Evolutionary conservation across 2,329 filamentous ascomycete species (phyloP).

Genomic region (Aspergillus ochraceus): DNA sequence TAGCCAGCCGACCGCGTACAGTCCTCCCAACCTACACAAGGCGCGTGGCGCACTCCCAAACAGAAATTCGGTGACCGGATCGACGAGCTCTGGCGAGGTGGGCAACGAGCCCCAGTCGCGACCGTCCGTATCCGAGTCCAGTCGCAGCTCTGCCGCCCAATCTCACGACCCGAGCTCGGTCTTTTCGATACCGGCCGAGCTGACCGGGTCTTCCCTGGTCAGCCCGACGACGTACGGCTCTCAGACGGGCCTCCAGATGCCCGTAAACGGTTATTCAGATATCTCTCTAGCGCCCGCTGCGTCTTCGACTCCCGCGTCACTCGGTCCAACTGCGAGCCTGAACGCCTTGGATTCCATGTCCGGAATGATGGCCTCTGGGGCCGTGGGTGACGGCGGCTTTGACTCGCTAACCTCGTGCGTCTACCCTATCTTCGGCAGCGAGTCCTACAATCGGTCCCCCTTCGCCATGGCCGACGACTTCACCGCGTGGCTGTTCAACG

Average conservation of each 20-base stretch:
- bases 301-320: slow-evolving; percentile 25
- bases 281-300: slow-evolving; percentile 20
- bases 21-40: slow-evolving; percentile 23
- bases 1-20: slow-evolving; percentile 28
- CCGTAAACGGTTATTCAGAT: slow-evolving; percentile 21
- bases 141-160: slow-evolving; percentile 13
- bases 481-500: slow-evolving; percentile 80
- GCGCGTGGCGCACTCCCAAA: slow-evolving; percentile 17
- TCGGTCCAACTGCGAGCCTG: slow-evolving; percentile 27
- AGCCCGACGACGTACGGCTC: slow-evolving; percentile 18
- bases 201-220: slow-evolving; percentile 19
- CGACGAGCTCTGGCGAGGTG: slow-evolving; percentile 19
- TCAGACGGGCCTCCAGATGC: slow-evolving; percentile 15
- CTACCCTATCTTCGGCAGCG: slow-evolving; percentile 83
- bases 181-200: slow-evolving; percentile 21
- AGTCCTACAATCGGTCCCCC: slow-evolving; percentile 81
- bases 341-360: slow-evolving; percentile 24
- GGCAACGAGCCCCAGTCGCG: slow-evolving; percentile 13
- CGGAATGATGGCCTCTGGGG: slow-evolving; percentile 25
- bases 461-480: slow-evolving; percentile 88
- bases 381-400: slow-evolving; percentile 28
- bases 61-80: slow-evolving; percentile 13
- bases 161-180: slow-evolving; percentile 11
- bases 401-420: slow-evolving; percentile 46
- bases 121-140: slow-evolving; percentile 9